These are phyloP conservation scores for Passalora sequoiae DNA, from an alignment of 2,329 filamentous ascomycete species.

Conservation along the genomic window DNA sequence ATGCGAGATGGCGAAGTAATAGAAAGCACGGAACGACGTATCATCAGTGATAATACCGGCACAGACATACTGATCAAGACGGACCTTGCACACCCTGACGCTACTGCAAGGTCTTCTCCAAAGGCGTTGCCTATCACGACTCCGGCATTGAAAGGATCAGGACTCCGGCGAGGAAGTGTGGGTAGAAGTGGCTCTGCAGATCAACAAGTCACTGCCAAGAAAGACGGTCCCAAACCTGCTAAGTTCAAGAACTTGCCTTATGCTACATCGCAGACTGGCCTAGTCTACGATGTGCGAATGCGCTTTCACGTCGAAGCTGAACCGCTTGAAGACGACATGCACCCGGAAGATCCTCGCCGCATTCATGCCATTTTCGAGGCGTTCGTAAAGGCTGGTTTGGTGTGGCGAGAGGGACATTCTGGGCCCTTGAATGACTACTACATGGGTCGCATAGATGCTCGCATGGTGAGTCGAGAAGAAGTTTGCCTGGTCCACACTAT, in stretches of 20 bases:
- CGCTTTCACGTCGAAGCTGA: slow-evolving; percentile 79
- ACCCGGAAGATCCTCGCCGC: slow-evolving; percentile 88
- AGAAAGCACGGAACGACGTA: slow-evolving; percentile 6
- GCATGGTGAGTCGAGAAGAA: slow-evolving; percentile 72
- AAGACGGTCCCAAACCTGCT: slow-evolving; percentile 27
- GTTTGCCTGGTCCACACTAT: slow-evolving; percentile 72
- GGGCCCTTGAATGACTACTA: slow-evolving; percentile 49
- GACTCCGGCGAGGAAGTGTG: slow-evolving; percentile 16
- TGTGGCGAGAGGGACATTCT: slow-evolving; percentile 33
- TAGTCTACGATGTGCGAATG: slow-evolving; percentile 86
- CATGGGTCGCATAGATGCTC: slow-evolving; percentile 66
- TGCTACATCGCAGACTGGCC: slow-evolving; percentile 38
- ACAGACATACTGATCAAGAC: slow-evolving; percentile 11
- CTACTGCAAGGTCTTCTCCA: slow-evolving; percentile 6
- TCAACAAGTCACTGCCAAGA: slow-evolving; percentile 17
- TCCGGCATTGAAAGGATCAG: slow-evolving; percentile 21
- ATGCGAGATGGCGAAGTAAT: slow-evolving; percentile 28
- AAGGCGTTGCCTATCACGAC: slow-evolving; percentile 6
- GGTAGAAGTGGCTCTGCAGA: slow-evolving; percentile 14
- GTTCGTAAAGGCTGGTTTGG: slow-evolving; percentile 73
- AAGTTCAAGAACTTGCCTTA: slow-evolving; percentile 38
- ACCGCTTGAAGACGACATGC: slow-evolving; percentile 59
- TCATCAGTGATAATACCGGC: slow-evolving; percentile 10
- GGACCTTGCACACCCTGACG: slow-evolving; percentile 7
- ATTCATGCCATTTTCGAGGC: slow-evolving; percentile 92